Base-by-base conservation (phyloP, 1,284 basidiomycete genomes). In the Sanghuangporus weigelae region DNA sequence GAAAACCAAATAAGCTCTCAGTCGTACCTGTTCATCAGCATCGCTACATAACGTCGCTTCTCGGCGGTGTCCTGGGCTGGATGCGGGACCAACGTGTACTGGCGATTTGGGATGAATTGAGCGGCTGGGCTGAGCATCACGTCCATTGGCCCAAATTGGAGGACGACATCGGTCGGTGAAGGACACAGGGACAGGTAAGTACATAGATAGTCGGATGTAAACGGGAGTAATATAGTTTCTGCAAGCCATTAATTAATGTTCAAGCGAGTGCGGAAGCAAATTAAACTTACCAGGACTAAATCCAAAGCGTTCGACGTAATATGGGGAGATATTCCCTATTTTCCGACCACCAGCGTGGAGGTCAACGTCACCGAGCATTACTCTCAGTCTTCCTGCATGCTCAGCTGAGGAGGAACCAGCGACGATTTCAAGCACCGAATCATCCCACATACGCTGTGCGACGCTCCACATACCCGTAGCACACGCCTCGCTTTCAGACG, bases 101-200 rank as follows among this genome's bases (percentile, higher is more conserved):
- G 77, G 6, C 87, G 83, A 44, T 85, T 88, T 58, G 89, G 86
- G 65, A 85, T 76, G 72, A 86, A 91, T 69, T 86, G 83, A 68
- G 85, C 82, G 51, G 89, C 87, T 10, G 90, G 85, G 5, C 87
- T 82, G 68, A 92, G 79, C 69, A 92, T 74, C 59, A 81, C 77
- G 73, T 93, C 90, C 82, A 90, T 90, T 7, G 90, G 86, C 57
- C 90, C 90, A 71, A 92, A 90, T 39, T 85, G 84, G 51, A 91
- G 75, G 57, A 91, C 84, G 12, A 85, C 86, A 68, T 90, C 90
- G 64, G 84, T 83, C 35, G 83, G 78, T 12, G 86, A 83, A 3
- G 90, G 89, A 62, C 83, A 84, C 49, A 91, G 74, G 2, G 89
- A 90, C 54, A 93, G 82, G 74, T 92, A 93, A 3, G 82, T 80